phyloP scores from a whole-genome alignment of 2,329 filamentous ascomycete genomes.

The Botryotinia narcissicola region DNA sequence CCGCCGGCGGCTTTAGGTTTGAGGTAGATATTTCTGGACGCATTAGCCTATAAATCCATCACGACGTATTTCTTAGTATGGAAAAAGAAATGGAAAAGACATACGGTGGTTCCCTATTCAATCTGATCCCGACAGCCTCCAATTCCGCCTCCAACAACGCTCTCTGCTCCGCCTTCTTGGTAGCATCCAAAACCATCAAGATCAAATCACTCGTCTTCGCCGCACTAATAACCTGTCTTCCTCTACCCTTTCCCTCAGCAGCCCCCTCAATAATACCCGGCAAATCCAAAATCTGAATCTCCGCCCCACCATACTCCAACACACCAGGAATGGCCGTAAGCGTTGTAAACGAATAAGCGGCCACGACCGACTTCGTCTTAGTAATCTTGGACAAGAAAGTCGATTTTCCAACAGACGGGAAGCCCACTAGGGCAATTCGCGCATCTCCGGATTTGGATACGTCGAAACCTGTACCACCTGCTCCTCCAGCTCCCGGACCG shows the following conservation, averaged over 20 bases:
- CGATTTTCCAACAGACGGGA: constrained; percentile 97
- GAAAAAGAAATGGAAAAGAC: constrained; percentile 33
- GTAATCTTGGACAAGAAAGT: constrained; percentile 99
- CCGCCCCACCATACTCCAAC: constrained; percentile 93
- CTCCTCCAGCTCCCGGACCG: constrained; percentile 71
- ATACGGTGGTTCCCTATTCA: constrained; percentile 88
- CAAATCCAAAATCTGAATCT: constrained; percentile 96
- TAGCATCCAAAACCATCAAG: constrained; percentile 94
- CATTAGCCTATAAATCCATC: background rate
- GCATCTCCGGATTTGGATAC: constrained; percentile 97
- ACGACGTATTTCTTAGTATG: no score
- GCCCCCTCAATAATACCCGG: constrained; percentile 98
- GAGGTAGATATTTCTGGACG: constrained; percentile 83
- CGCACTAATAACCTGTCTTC: constrained; percentile 93
- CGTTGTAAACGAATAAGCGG: constrained; percentile 95
- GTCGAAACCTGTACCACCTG: constrained; percentile 81
- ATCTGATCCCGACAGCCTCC: constrained; percentile 88
- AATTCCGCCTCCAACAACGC: constrained; percentile 86
- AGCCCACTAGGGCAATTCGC: constrained; percentile 95
- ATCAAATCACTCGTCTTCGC: constrained; percentile 98
- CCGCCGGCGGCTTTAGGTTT: constrained; percentile 94
- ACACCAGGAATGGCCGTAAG: constrained; percentile 96
- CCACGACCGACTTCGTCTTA: constrained; percentile 94
- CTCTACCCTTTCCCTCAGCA: constrained; percentile 90
- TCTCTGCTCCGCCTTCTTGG: constrained; percentile 91